Percentiles rank a stretch among this genome's conserved stretches.
phyloP scores from a whole-genome alignment of 2,329 filamentous ascomycete species.

The Colletotrichum sp. region DNA sequence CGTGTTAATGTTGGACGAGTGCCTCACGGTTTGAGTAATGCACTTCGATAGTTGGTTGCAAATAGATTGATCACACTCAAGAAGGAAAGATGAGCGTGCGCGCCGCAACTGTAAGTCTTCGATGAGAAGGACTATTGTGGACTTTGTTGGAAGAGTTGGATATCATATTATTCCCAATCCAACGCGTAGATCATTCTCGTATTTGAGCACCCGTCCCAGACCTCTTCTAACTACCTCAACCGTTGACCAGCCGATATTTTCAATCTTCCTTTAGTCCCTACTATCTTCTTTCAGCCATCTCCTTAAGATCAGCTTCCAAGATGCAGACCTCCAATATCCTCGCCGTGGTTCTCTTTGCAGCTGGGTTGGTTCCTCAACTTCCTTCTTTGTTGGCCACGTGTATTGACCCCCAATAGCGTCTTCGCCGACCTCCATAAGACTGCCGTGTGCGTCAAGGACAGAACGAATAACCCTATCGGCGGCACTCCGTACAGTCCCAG shows the following conservation, averaged over 20 bases:
- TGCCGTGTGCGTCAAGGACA: not conserved
- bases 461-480: not conserved
- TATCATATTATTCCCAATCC: not conserved
- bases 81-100: not conserved
- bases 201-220: not conserved
- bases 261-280: not conserved
- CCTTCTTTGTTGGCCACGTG: not conserved
- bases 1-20: not conserved
- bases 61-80: not conserved
- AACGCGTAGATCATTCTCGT: too few species aligned
- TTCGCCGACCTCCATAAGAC: not conserved
- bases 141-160: not conserved
- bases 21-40: not conserved
- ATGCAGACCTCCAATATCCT: not conserved
- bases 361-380: not conserved
- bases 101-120: not conserved
- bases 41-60: not conserved
- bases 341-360: not conserved
- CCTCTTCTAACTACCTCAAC: not conserved
- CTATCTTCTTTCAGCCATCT: not conserved
- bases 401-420: not conserved
- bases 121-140: not conserved
- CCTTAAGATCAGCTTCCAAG: not conserved
- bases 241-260: too few species aligned
- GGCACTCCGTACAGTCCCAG: slow-evolving; percentile 8